Evolutionary conservation across 2,329 filamentous ascomycete species (phyloP), one percentile per base, ranked within the genome.

Genomic region (Diaporthe eres): DNA sequence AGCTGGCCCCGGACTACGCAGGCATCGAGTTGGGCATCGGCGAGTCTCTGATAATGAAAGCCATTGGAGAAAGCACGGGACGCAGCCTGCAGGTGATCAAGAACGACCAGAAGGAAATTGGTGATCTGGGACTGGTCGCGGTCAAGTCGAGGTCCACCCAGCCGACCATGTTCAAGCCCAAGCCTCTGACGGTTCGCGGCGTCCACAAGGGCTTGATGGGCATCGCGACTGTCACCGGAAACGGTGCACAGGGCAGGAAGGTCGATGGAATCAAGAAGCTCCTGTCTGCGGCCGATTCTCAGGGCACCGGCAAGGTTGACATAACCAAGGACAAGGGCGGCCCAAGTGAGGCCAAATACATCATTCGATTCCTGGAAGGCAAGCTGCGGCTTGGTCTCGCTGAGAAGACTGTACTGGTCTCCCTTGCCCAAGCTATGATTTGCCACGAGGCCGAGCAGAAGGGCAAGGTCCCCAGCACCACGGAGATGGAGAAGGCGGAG

Each of bases 21-120:
- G 97, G 97, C 28, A 96, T 99, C 77, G 97, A 99, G 85, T 89
- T 99, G 42, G 97, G 97, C n/a, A 99, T 99, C 80, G 97, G 97
- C 74, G 97, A 99, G 85, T 98, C 96, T 0, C 86, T 99, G 39
- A 98, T 99, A 81, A 98, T 98, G 96, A 99, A 98, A 84, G 95
- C 97, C 7, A 98, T 99, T 81, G 96, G 96, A 15, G 96, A 98
- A 86, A 94, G 93, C 42, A 99, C 97, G 0, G 97, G 97, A 13
- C 92, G 97, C 77, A 98, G 92, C 81, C 85, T 98, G 63, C 90
- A 93, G 51, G 92, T 98, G 71, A 98, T 99, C 87, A 98, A 98
- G 86, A 92, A 94, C 67, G 96, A 98, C 80, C 97, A 99, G 82
- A 95, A 97, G 81, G 95, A 98, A 80, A 98, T 98, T 84, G 97